Conservation (phyloP, 495 filamentous ascomycete genomes). For the Aspergillus steynii region DNA sequence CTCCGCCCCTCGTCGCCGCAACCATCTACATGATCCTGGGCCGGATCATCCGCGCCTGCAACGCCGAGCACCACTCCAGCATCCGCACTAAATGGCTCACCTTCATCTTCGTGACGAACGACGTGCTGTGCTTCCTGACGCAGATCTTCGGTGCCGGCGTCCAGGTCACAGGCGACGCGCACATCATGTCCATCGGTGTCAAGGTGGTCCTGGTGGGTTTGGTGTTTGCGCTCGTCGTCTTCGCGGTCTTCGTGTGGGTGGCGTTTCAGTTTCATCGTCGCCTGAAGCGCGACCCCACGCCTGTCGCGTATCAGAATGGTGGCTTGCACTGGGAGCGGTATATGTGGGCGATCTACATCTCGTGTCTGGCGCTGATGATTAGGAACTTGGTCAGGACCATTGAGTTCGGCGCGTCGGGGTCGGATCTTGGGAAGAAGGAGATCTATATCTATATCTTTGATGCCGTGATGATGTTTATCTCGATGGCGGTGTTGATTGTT, state of each 20-base stretch:
- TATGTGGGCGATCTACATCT: constrained; percentile 42
- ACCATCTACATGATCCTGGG: constrained; percentile 62
- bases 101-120: constrained; percentile 39
- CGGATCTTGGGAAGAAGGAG: constrained; percentile 32
- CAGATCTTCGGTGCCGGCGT: constrained; percentile 43
- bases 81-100: constrained; percentile 30
- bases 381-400: constrained; percentile 44
- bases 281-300: constrained; percentile 10
- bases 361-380: constrained; percentile 38
- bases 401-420: constrained; percentile 34
- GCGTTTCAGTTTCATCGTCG: constrained; percentile 29
- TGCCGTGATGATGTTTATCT: constrained; percentile 33
- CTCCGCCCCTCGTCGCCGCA: constrained; percentile 51
- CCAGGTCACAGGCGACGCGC: constrained; percentile 37
- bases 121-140: constrained; percentile 36
- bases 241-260: constrained; percentile 29
- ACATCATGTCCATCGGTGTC: constrained; percentile 33
- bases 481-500: constrained; percentile 25
- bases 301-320: constrained; percentile 14
- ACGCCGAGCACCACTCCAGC: constrained; percentile 43
- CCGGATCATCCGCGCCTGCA: constrained; percentile 48
- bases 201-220: constrained; percentile 36
- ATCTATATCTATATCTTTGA: constrained; percentile 44
- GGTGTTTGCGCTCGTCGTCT: constrained; percentile 35
- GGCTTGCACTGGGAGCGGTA: constrained; percentile 28